Percentiles rank a stretch among this genome's conserved stretches.
These are phyloP conservation scores for Phialophora chinensis DNA, from an alignment of 2,329 filamentous ascomycete species.

Conservation along the genomic window DNA sequence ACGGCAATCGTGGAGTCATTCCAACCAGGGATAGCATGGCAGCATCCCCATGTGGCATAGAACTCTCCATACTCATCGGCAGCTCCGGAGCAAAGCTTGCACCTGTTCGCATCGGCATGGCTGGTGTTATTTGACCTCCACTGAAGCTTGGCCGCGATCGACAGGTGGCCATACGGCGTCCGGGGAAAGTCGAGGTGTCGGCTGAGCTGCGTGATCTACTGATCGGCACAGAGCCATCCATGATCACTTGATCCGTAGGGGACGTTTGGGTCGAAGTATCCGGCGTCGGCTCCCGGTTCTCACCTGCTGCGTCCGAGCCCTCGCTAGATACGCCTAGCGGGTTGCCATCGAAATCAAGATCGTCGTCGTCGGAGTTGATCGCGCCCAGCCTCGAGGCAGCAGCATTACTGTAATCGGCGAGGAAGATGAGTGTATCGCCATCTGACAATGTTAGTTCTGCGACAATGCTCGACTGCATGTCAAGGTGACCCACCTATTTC, in stretches of 20 bases:
- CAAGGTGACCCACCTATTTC: constrained; percentile 35
- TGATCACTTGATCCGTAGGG: constrained; percentile 14
- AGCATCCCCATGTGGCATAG: constrained; percentile 1
- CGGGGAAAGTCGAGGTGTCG: not conserved
- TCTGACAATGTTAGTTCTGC: constrained; percentile 26
- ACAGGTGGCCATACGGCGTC: constrained; percentile 6
- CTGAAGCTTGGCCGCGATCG: constrained; percentile 12
- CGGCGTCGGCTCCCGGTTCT: constrained; percentile 19
- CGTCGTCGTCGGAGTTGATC: constrained; percentile 24
- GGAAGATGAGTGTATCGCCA: constrained; percentile 35
- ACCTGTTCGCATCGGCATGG: constrained; percentile 12
- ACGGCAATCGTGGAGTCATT: constrained; percentile 17
- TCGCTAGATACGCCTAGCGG: constrained; percentile 13
- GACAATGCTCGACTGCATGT: not conserved
- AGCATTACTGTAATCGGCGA: constrained; percentile 26
- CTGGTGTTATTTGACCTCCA: not conserved
- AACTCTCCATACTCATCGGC: constrained; percentile 18
- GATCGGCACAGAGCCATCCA: constrained; percentile 3
- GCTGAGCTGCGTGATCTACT: constrained; percentile 17
- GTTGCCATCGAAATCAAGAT: not conserved
- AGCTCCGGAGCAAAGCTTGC: constrained; percentile 12
- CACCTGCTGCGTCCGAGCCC: constrained; percentile 13
- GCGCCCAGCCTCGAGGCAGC: constrained; percentile 15
- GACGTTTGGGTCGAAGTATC: constrained; percentile 20
- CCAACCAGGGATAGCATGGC: constrained; percentile 10